Percentiles rank a stretch among this genome's conserved stretches.
Conservation (phyloP, 2,329 filamentous ascomycete genomes). For the Xylaria sp. region DNA sequence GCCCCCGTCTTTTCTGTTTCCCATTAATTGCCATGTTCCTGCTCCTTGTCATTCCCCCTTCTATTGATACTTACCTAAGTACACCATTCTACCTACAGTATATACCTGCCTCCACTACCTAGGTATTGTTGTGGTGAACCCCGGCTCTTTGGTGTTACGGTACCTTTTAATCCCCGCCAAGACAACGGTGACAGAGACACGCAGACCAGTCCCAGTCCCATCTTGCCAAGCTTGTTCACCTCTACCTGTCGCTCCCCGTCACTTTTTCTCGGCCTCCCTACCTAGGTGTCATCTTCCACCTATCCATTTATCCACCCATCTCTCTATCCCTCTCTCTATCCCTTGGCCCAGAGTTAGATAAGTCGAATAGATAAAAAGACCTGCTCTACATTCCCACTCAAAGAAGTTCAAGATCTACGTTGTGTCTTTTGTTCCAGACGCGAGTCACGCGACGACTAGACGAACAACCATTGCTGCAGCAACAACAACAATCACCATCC, state of each 20-base stretch:
- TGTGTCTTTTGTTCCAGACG: constrained; percentile 10
- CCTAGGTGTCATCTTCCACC: not conserved
- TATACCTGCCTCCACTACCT: not conserved
- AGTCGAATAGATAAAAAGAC: not conserved
- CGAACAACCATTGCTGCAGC: constrained; percentile 4
- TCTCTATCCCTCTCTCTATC: not conserved
- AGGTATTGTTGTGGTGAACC: not conserved
- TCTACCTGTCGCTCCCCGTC: not conserved
- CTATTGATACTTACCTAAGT: too few species aligned
- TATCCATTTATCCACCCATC: not conserved
- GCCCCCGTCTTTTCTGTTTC: not conserved
- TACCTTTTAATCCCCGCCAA: not conserved
- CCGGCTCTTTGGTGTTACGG: constrained; percentile 18
- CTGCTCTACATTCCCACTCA: not conserved
- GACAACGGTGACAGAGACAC: not conserved
- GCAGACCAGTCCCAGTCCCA: constrained; percentile 1
- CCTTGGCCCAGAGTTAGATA: not conserved
- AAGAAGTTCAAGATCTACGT: constrained; percentile 8
- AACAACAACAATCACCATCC: too few species aligned
- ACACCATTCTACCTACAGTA: not conserved
- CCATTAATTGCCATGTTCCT: constrained; percentile 11
- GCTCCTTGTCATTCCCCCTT: not conserved
- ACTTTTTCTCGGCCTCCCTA: not conserved
- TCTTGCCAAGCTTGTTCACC: not conserved
- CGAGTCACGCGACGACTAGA: constrained; percentile 21